Evolutionary conservation across 176 grass and related monocot species (phyloP).

Genomic region (Zoysia pacifica): DNA sequence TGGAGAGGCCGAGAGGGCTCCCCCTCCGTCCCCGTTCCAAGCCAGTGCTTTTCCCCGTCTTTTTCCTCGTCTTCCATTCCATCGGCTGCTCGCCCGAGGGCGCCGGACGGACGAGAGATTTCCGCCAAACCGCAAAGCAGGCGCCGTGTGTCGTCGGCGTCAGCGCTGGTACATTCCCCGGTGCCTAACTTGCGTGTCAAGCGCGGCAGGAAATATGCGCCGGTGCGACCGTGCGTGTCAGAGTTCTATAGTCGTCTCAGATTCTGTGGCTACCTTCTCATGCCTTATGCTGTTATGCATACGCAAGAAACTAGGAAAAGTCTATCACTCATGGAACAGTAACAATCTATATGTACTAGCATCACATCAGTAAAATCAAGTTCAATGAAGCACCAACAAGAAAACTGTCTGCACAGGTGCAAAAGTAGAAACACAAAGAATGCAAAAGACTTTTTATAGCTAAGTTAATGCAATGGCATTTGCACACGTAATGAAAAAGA

Average conservation of each 20-base stretch:
- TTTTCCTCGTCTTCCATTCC: too few relatives aligned
- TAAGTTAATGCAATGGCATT: constrained; percentile 23
- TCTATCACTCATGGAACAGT: constrained; percentile 35
- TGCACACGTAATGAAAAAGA: constrained; percentile 40
- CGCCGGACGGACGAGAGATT: constrained; percentile 15
- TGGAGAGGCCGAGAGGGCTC: neutral
- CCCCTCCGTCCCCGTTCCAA: neutral
- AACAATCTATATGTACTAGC: constrained; percentile 32
- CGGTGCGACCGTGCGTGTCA: neutral
- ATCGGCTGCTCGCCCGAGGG: neutral
- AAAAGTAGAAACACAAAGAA: constrained; percentile 31
- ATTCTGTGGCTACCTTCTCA: neutral
- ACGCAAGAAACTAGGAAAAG: constrained; percentile 18
- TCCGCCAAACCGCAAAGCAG: neutral
- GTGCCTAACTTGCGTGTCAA: constrained; percentile 24
- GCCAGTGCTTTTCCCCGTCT: constrained; percentile 6
- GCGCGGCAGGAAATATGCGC: neutral
- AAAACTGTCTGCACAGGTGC: constrained; percentile 29
- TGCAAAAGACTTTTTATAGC: constrained; percentile 21
- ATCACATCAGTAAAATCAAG: constrained; percentile 35
- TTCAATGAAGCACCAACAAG: constrained; percentile 13
- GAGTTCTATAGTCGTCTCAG: neutral
- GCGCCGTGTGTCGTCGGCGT: too few relatives aligned
- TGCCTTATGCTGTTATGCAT: neutral
- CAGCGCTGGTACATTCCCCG: neutral